Conservation (phyloP, 371 early-diverging fungal species). For the Catenaria anguillulae region DNA sequence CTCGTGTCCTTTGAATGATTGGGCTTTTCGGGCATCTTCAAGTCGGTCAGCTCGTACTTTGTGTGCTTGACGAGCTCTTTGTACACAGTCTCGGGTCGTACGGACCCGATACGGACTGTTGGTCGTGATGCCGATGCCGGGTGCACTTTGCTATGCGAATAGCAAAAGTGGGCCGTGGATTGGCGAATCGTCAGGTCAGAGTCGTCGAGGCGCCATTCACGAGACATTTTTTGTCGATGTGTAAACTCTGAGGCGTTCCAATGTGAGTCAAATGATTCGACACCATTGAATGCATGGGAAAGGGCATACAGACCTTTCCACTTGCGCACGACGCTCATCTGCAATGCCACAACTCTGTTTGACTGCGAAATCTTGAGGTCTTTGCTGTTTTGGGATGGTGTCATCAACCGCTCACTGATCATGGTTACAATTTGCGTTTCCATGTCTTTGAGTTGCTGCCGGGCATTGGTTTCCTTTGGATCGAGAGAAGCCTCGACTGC, state of each 20-base stretch:
- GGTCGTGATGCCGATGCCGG: background rate
- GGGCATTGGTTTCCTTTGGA: background rate
- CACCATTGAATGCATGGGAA: no score
- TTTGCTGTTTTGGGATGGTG: background rate
- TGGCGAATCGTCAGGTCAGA: background rate
- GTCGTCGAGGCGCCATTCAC: background rate
- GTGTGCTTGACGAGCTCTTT: background rate
- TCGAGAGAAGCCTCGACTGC: background rate
- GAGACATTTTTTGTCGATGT: background rate
- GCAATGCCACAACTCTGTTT: background rate
- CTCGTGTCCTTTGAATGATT: background rate
- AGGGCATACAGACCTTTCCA: background rate
- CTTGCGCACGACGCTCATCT: background rate
- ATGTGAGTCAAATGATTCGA: no score
- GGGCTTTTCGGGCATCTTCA: background rate
- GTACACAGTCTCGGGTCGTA: background rate
- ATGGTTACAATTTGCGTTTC: background rate
- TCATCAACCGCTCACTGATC: background rate
- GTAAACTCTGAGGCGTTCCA: background rate
- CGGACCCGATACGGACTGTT: background rate
- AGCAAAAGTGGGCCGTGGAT: background rate
- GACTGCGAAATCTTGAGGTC: background rate
- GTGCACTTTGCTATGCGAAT: background rate
- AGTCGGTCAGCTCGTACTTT: background rate
- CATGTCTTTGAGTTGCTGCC: background rate